Percentiles rank a stretch among this genome's conserved stretches.
phyloP scores from a whole-genome alignment of 257 asterid species.

The Fraxinus excelsior region DNA sequence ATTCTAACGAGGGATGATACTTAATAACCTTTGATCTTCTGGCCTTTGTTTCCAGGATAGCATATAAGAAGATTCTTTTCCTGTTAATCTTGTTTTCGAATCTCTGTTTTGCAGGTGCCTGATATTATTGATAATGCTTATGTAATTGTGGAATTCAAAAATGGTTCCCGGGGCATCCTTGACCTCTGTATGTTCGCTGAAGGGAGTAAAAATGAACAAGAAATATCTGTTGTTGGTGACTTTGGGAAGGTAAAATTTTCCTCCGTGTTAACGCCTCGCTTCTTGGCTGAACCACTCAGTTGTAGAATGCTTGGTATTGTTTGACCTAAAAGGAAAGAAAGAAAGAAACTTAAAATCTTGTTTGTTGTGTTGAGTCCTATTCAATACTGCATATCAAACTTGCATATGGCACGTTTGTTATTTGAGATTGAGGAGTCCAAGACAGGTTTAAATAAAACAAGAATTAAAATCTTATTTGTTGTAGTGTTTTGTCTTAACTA shows the following conservation, averaged over 20 bases:
- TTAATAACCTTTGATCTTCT: constrained; percentile 6
- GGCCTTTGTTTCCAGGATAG: background rate
- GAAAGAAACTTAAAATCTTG: background rate
- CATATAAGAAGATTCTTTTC: background rate
- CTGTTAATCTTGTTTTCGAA: background rate
- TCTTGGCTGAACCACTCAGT: background rate
- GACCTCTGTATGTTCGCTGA: constrained; percentile 98
- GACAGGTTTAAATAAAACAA: too few species aligned
- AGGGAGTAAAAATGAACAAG: constrained; percentile 96
- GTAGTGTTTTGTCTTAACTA: background rate
- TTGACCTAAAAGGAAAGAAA: too few species aligned
- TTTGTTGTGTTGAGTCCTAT: too few species aligned
- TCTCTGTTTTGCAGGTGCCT: constrained; percentile 63
- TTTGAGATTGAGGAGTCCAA: too few species aligned
- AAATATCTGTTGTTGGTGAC: constrained; percentile 88
- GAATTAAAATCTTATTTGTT: background rate
- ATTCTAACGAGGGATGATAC: background rate
- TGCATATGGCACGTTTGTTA: too few species aligned
- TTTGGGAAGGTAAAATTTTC: constrained; percentile 69
- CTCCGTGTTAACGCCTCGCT: background rate
- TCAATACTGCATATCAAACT: too few species aligned
- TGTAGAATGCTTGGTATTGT: background rate
- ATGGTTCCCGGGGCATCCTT: constrained; percentile 83
- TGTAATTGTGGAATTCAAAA: constrained; percentile 85
- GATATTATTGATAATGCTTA: constrained; percentile 95